phyloP scores from a whole-genome alignment of 345 rosid genomes.

The Aethionema arabicum region DNA sequence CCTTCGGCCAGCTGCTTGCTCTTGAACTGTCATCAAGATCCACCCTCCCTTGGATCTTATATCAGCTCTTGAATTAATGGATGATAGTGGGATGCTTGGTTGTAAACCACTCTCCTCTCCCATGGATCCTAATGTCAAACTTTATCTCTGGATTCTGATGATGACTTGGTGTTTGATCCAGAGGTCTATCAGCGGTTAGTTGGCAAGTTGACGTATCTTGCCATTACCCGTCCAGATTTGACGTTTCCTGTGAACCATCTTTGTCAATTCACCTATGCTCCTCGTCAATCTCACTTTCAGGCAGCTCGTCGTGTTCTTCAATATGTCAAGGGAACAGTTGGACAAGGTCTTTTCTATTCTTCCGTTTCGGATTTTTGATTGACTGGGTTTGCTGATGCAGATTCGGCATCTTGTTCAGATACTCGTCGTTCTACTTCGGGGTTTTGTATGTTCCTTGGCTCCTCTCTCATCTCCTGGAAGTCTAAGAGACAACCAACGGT shows the following conservation, averaged over 20 bases:
- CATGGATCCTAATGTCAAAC: background rate
- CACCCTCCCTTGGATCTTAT: no score
- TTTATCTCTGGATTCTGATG: background rate
- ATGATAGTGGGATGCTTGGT: background rate
- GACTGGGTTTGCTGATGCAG: background rate
- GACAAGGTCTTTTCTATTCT: background rate
- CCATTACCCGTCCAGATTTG: background rate
- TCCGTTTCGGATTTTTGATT: background rate
- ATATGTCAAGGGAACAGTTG: background rate
- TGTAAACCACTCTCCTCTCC: background rate
- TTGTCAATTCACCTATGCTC: background rate
- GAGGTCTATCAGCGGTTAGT: background rate
- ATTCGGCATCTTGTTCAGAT: background rate
- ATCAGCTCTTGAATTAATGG: no score
- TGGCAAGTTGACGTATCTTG: background rate
- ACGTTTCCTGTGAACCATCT: background rate
- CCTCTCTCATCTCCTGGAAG: background rate
- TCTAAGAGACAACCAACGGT: no score
- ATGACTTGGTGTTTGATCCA: background rate
- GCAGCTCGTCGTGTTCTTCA: background rate
- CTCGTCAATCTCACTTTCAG: background rate
- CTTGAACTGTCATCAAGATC: no score
- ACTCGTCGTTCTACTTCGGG: background rate
- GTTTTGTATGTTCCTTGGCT: background rate
- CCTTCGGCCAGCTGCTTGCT: no score